Conservation (phyloP, 805 yeast genomes). For the Yarrowia sp. region DNA sequence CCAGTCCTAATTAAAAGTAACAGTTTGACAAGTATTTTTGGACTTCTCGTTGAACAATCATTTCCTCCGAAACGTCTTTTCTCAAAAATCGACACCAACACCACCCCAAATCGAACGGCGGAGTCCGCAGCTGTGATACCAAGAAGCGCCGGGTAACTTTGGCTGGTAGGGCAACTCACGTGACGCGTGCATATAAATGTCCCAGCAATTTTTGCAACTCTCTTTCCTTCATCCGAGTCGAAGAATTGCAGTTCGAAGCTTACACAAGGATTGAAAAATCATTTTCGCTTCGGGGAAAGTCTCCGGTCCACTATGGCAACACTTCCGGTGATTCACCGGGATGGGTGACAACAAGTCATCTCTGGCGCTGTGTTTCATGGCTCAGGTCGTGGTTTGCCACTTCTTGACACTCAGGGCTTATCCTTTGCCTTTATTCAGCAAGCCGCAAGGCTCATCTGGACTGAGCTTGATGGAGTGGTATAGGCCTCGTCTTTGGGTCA, state of each 20-base stretch:
- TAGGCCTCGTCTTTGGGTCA: background rate
- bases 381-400: slow-evolving; percentile 27
- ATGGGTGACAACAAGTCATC: slow-evolving; percentile 11
- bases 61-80: too few species aligned
- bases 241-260: slow-evolving; percentile 41
- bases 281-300: slow-evolving; percentile 41
- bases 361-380: slow-evolving; percentile 25
- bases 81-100: background rate
- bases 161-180: background rate
- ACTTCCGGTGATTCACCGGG: slow-evolving; percentile 30
- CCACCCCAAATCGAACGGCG: background rate
- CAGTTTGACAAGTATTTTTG: too few species aligned
- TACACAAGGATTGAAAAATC: slow-evolving; percentile 31
- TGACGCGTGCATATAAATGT: background rate
- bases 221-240: slow-evolving; percentile 26
- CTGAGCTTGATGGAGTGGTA: slow-evolving; percentile 21
- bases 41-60: too few species aligned
- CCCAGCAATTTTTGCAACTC: slow-evolving; percentile 10
- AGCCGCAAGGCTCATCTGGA: slow-evolving; percentile 28
- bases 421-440: slow-evolving; percentile 21
- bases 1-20: too few species aligned
- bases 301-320: slow-evolving; percentile 41
- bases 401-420: slow-evolving; percentile 12
- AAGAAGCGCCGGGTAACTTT: background rate
- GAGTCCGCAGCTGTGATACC: background rate